These are phyloP conservation scores for Pseudozyma sp. DNA, from an alignment of 1,284 basidiomycete genomes.

Conservation along the genomic window DNA sequence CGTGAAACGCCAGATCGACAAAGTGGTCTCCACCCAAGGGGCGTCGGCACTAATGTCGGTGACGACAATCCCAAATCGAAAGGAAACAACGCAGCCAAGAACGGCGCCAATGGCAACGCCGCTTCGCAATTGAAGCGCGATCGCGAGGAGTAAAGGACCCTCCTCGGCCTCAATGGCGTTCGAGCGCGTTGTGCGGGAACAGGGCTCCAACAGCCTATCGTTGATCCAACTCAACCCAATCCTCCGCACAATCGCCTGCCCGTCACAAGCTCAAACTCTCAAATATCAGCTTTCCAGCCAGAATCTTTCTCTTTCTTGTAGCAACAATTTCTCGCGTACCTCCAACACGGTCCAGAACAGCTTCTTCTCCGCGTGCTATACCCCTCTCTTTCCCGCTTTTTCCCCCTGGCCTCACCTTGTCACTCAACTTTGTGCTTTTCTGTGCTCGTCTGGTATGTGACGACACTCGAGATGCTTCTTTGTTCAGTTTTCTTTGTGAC, in stretches of 20 bases:
- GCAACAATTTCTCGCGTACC: slow-evolving; percentile 6
- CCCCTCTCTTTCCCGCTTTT: slow-evolving; percentile 5
- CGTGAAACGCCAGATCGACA: slow-evolving; percentile 38
- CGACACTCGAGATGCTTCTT: neutral
- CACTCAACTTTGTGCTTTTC: neutral
- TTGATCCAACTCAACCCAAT: slow-evolving; percentile 36
- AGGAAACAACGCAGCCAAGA: slow-evolving; percentile 4
- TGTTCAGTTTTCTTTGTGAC: neutral
- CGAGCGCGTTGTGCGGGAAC: neutral
- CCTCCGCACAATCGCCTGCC: neutral
- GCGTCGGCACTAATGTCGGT: slow-evolving; percentile 47
- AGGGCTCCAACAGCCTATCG: slow-evolving; percentile 36
- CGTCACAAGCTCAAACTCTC: slow-evolving; percentile 1
- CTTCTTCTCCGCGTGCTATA: slow-evolving; percentile 14
- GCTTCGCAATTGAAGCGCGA: slow-evolving; percentile 43
- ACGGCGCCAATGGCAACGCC: neutral
- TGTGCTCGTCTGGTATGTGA: neutral
- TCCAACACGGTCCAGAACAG: slow-evolving; percentile 28
- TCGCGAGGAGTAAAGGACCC: slow-evolving; percentile 41
- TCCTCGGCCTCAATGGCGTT: neutral
- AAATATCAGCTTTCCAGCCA: neutral
- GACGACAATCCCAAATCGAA: slow-evolving; percentile 9
- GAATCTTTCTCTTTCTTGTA: neutral
- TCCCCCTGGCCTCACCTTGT: neutral
- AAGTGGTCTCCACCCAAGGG: slow-evolving; percentile 51